Conservation (phyloP, 192 early-diverging fungal genomes). For the Allomyces macrogynus region DNA sequence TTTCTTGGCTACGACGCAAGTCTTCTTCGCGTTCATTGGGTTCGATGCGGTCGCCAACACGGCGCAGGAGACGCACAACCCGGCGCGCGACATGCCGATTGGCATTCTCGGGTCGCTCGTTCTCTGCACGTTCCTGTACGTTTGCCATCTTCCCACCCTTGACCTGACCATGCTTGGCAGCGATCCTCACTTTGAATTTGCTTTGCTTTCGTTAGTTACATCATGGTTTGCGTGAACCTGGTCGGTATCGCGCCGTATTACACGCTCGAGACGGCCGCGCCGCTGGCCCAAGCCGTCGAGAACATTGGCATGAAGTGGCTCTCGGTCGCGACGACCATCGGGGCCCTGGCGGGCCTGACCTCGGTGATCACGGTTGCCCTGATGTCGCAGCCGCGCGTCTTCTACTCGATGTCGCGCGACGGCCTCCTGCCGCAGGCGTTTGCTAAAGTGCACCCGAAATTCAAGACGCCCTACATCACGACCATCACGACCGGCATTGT, state of each 20-base stretch:
- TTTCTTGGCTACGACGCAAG: conserved; percentile 1
- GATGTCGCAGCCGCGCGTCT: conserved; percentile 5
- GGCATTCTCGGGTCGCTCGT: not conserved
- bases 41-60: not conserved
- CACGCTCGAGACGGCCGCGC: not conserved
- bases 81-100: not conserved
- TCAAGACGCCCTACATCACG: not conserved
- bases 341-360: not conserved
- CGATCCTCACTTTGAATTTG: too few relatives aligned
- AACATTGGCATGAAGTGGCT: not conserved
- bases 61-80: not conserved
- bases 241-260: not conserved
- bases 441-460: not conserved
- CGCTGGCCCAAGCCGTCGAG: not conserved
- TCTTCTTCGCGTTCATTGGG: conserved; percentile 1
- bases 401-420: not conserved
- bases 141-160: not conserved
- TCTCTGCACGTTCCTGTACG: conserved; percentile 1
- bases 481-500: not conserved
- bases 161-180: conserved; percentile 4
- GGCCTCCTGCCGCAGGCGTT: not conserved
- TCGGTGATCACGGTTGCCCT: not conserved
- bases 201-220: not conserved
- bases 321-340: not conserved
- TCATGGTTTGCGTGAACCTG: not conserved